Conservation (phyloP, 176 grass and related monocot genomes). For the Puya raimondii region DNA sequence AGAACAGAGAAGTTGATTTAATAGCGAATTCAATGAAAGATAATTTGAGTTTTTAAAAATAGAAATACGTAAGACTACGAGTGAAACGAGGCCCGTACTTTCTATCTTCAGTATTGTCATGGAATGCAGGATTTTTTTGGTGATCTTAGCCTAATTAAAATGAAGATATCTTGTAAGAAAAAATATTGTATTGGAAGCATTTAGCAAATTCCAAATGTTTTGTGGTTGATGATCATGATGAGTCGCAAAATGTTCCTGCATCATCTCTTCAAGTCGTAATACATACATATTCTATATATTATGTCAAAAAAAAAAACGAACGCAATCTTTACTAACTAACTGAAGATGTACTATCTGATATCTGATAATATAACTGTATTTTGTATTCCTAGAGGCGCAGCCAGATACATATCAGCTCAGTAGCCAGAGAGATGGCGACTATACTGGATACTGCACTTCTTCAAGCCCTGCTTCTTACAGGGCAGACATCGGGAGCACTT, state of each 20-base stretch:
- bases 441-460: conserved; percentile 90
- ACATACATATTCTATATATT: background rate
- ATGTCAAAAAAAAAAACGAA: background rate
- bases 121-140: background rate
- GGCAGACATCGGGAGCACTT: conserved; percentile 45
- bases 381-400: conserved; percentile 49
- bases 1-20: too few relatives aligned
- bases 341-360: background rate
- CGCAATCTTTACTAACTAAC: background rate
- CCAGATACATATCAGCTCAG: conserved; percentile 58
- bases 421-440: conserved; percentile 89
- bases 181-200: background rate
- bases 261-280: background rate
- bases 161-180: background rate
- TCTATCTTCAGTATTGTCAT: background rate
- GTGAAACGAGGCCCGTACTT: background rate
- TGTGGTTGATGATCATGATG: background rate
- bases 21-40: too few relatives aligned
- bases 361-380: conserved; percentile 18
- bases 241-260: background rate
- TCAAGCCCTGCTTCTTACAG: conserved; percentile 85
- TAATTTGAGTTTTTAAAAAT: too few relatives aligned
- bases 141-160: background rate
- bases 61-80: too few relatives aligned
- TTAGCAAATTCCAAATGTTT: background rate